Base-by-base conservation (phyloP, 805 yeast species). In the Saturnispora galanensis region DNA sequence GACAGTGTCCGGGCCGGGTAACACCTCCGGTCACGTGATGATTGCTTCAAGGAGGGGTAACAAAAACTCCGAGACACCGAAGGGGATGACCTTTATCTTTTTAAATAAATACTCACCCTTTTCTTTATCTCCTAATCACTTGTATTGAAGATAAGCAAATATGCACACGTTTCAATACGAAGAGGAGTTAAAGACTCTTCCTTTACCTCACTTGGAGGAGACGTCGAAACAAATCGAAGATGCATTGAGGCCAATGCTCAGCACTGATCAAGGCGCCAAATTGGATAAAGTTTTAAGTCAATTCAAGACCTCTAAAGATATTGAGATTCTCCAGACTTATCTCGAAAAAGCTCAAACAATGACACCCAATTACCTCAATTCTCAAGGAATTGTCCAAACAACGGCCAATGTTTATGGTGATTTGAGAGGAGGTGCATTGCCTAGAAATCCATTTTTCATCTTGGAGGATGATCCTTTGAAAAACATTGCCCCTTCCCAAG, bases 401-500 rank as follows among this genome's bases (percentile, higher is more conserved):
- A 71, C 78, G 31, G 76, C 84, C 0, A 78, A 78, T 10, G 73
- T 76, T 31, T 77, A 77, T 53, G 81, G 82, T 13, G 82, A 77
- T 45, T 64, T 77, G 28, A 67, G 79, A 41, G 83, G 84, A 16
- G 82, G 79, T 50, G 74, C 80, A 1, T 64, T 84, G 36, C 94
- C 94, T 5, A 67, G 90, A 49, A 84, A 83, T 57, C 94, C 94
- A 1, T 83, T 81, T 54, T 69, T 84, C 51, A 74, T 84, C 10
- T 60, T 84, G 13, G 87, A 82, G 50, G 82, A 82, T 56, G 94
- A 84, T 51, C 89, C 90, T 1, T 69, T 77, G 49, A 69, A 76
- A 13, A 73, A 72, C 47, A 70, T 64, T 44, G 61, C 69, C 10
- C 84, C 86, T 12, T 67, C 74, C 42, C 94, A 84, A 62, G 66